Base-by-base conservation (phyloP, 768 basidiomycete species). In the Peribolospora baueri region DNA sequence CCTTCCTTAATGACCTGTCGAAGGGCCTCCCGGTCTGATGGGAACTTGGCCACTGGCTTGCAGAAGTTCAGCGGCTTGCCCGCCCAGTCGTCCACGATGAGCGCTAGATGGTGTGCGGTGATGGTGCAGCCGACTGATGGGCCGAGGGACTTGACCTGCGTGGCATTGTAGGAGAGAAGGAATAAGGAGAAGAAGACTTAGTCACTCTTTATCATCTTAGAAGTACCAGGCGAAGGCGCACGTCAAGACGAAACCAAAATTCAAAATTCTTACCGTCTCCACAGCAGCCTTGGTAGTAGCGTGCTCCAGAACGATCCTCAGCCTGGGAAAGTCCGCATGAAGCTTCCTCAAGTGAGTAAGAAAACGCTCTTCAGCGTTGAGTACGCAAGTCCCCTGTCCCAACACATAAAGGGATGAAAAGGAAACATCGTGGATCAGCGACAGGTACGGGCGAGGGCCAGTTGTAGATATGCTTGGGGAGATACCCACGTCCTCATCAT, bases 11-110 rank as follows among this genome's bases (percentile, higher is more conserved):
- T 74, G 39, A 87, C 78, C 25, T 81, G 74, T 52, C 77, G 75
- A 56, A 98, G 69, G 10, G 91, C 87, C 62, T 76, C 68, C 11
- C 91, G 75, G 66, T 98, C 93, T 60, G 82, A 80, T 2, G 91
- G 91, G 66, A 78, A 88, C 69, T 98, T 98, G 9, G 93, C 88
- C 25, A 98, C 82, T 0, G 93, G 93, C 68, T 97, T 98, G 73
- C 93, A 97, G 69, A 82, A 98, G 64, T 91, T 77, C 76, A 83
- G 87, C 3, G 84, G 77, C 67, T 97, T 87, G 2, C 88, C 85
- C 2, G 88, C 88, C 79, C 90, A 95, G 61, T 88, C 84, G 68
- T 98, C 91, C 3, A 95, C 85, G 5, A 84, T 93, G 51, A 98
- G 74, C 39, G 76, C 79, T 48, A 98, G 77, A 66, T 98, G 93